Base-by-base conservation (phyloP, 805 yeast species). In the Zygoascus ofunaensis region DNA sequence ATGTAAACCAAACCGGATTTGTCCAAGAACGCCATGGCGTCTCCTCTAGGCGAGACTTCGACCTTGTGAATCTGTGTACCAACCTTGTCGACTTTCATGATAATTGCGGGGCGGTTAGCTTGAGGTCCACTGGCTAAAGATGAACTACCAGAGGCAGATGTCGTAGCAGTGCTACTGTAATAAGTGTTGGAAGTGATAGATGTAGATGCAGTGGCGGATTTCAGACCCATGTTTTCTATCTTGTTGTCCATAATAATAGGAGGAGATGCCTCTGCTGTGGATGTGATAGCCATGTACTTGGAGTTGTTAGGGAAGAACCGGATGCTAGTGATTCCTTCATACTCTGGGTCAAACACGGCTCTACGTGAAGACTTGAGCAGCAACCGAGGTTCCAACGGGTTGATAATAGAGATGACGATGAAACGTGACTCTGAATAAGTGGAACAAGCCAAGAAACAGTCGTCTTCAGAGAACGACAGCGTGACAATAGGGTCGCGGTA, bases 261-360 rank as follows among this genome's bases (percentile, higher is more conserved):
- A 2, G 80, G 76, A 43, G 76, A 75, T 4, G 87, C 80, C 1
- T 83, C 72, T 0, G 81, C 71, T 10, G 67, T 53, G 0, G 72
- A 57, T 3, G 65, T 58, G 4, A 76, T 68, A 34, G 71, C 71
- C 75, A 79, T 72, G 36, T 72, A 62, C 24, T 70, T 61, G 46
- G 75, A 62, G 50, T 78, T 76, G 34, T 77, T 79, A 0, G 87
- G 86, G 60, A 82, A 80, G 59, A 87, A 82, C 45, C 74, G 73
- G 4, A 85, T 64, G 49, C 80, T 84, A 0, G 97, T 90, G 33
- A 90, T 85, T 2, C 97, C 97, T 58, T 89, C 97, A 45, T 85
- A 77, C 49, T 85, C 94, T 52, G 82, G 62, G 0, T 81, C 74
- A 4, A 79, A 38, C 28, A 41, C 45, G 37, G 42, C 60, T 4